phyloP scores from a whole-genome alignment of 1,284 basidiomycete species.

The Paramarasmius palmivorus region DNA sequence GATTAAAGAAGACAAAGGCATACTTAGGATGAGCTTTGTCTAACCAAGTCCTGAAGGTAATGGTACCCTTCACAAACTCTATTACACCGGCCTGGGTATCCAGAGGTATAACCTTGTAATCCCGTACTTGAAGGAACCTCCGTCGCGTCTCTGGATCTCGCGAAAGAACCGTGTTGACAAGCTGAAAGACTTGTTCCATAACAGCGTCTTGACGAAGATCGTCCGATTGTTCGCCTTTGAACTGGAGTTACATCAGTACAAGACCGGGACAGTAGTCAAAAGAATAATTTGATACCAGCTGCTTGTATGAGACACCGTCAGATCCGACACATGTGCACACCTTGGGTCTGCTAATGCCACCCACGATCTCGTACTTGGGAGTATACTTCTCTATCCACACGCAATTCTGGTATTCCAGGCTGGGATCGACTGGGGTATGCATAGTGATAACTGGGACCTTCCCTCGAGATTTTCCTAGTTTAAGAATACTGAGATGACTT shows the following conservation, averaged over 20 bases:
- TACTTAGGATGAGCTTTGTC: constrained; percentile 56
- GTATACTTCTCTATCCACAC: constrained; percentile 71
- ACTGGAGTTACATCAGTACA: constrained; percentile 48
- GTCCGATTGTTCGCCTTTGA: constrained; percentile 88
- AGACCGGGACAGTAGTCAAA: not conserved
- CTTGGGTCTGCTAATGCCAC: constrained; percentile 86
- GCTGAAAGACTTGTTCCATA: constrained; percentile 96
- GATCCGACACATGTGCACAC: constrained; percentile 73
- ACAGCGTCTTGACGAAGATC: constrained; percentile 97
- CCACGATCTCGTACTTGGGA: constrained; percentile 62
- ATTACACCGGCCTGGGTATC: constrained; percentile 82
- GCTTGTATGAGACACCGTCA: constrained; percentile 72
- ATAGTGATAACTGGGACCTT: constrained; percentile 81
- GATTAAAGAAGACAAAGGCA: constrained; percentile 16
- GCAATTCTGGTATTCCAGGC: constrained; percentile 66
- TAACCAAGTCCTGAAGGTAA: constrained; percentile 68
- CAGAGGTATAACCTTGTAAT: constrained; percentile 90
- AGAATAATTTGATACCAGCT: constrained; percentile 71
- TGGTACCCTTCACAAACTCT: constrained; percentile 89
- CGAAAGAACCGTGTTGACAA: constrained; percentile 81
- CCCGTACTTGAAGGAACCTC: constrained; percentile 76
- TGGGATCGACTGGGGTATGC: constrained; percentile 71
- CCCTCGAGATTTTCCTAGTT: constrained; percentile 35
- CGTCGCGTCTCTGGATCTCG: constrained; percentile 76
- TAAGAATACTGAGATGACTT: constrained; percentile 40